Conservation (phyloP, 352 stramenopile species). For the Phytopythium litorale region DNA sequence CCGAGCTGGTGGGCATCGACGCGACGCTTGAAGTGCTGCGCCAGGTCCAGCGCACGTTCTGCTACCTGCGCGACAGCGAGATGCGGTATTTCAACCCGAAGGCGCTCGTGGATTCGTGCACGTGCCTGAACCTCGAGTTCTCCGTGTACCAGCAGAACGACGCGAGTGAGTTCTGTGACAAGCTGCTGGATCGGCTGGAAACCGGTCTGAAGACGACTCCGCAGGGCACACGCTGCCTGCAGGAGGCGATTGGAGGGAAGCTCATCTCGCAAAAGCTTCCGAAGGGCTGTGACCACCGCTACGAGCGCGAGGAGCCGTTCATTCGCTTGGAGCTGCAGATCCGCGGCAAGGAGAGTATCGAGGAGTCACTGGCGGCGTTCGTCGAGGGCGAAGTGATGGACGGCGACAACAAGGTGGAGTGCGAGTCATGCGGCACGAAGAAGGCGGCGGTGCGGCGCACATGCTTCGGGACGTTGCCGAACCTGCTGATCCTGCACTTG, state of each 20-base stretch:
- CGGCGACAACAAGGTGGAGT: constrained; percentile 98
- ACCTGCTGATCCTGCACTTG: constrained; percentile 97
- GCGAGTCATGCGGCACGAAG: constrained; percentile 96
- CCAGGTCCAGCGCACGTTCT: constrained; percentile 89
- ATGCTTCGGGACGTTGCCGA: constrained; percentile 94
- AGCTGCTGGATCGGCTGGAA: constrained; percentile 98
- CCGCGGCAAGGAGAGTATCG: constrained; percentile 96
- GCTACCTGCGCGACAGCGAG: constrained; percentile 81
- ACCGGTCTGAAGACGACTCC: constrained; percentile 91
- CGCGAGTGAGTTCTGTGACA: constrained; percentile 98
- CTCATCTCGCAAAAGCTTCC: constrained; percentile 89
- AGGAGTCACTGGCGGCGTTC: constrained; percentile 95
- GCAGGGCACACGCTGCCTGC: constrained; percentile 72
- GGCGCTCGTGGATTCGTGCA: constrained; percentile 88
- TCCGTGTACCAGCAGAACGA: constrained; percentile 99
- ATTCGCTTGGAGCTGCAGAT: constrained; percentile 98
- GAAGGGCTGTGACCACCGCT: constrained; percentile 88
- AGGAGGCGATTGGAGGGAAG: constrained; percentile 74
- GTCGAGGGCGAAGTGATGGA: constrained; percentile 99
- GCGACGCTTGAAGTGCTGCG: constrained; percentile 86
- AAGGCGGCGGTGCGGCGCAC: constrained; percentile 96
- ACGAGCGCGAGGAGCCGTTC: constrained; percentile 96
- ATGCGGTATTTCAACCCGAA: constrained; percentile 85
- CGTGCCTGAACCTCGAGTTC: constrained; percentile 89
- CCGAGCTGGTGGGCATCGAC: constrained; percentile 70